phyloP scores from a whole-genome alignment of 805 yeast genomes.

The Candida peoriensis region DNA sequence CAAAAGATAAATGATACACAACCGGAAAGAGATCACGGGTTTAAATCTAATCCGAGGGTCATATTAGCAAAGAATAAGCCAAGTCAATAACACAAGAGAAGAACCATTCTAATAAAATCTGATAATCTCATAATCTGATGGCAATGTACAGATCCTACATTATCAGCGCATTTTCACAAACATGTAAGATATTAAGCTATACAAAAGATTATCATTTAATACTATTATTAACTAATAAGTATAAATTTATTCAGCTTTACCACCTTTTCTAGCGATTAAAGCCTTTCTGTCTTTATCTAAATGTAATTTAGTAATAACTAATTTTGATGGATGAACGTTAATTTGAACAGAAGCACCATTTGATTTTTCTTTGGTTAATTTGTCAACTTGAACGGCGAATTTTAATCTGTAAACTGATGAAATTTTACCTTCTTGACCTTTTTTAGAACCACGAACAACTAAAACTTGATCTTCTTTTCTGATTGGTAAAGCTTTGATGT shows the following conservation, averaged over 20 bases:
- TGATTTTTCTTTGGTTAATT: slow-evolving; percentile 95
- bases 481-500: slow-evolving; percentile 92
- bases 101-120: too few species aligned
- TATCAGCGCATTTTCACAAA: background rate
- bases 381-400: slow-evolving; percentile 93
- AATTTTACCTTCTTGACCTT: slow-evolving; percentile 99
- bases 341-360: slow-evolving; percentile 97
- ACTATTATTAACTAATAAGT: slow-evolving; percentile 12
- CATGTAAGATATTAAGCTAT: slow-evolving; percentile 7
- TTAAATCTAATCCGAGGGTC: too few species aligned
- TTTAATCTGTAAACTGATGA: slow-evolving; percentile 98
- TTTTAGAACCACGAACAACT: slow-evolving; percentile 98
- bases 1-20: too few species aligned
- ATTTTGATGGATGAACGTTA: slow-evolving; percentile 98
- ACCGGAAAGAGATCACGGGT: too few species aligned
- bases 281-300: slow-evolving; percentile 99
- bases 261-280: slow-evolving; percentile 96
- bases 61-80: too few species aligned
- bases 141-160: too few species aligned
- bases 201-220: too few species aligned
- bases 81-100: too few species aligned
- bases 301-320: slow-evolving; percentile 96
- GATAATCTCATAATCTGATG: too few species aligned
- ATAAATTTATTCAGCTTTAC: slow-evolving; percentile 77
- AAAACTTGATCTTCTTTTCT: slow-evolving; percentile 95